A percentile compares a stretch with the other conserved stretches of the same genome.
phyloP scores from a whole-genome alignment of 108 stramenopile genomes.

The Cyclotella choctawhatcheeana region DNA sequence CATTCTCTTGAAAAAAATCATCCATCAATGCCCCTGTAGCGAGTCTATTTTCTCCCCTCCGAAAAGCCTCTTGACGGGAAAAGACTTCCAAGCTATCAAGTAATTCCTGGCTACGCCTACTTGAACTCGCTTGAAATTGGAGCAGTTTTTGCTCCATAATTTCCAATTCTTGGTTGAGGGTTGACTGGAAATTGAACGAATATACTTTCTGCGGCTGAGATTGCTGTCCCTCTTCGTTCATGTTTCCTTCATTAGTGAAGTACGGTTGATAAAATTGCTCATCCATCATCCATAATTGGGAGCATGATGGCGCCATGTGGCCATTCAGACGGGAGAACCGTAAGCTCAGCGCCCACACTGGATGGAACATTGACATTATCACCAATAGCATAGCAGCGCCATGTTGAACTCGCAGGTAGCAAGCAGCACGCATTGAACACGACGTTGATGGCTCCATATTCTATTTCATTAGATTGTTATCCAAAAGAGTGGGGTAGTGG shows the following conservation, averaged over 20 bases:
- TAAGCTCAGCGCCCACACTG: no score
- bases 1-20: background rate
- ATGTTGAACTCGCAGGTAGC: no score
- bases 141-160: conserved; percentile 5
- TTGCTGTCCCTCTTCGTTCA: conserved; percentile 4
- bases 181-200: conserved; percentile 2
- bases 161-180: conserved; percentile 6
- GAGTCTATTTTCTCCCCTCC: background rate
- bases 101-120: conserved; percentile 8
- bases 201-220: background rate
- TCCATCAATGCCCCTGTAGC: no score
- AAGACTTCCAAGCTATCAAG: background rate
- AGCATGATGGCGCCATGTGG: no score
- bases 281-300: background rate
- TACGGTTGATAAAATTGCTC: background rate
- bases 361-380: no score
- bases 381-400: no score
- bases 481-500: no score
- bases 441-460: no score
- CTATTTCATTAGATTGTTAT: no score
- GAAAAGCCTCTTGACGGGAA: background rate
- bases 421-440: no score
- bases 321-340: no score
- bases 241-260: background rate
- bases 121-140: conserved; percentile 11